Evolutionary conservation across 2,329 filamentous ascomycete genomes (phyloP).

Genomic region (Colletotrichum abscissum): DNA sequence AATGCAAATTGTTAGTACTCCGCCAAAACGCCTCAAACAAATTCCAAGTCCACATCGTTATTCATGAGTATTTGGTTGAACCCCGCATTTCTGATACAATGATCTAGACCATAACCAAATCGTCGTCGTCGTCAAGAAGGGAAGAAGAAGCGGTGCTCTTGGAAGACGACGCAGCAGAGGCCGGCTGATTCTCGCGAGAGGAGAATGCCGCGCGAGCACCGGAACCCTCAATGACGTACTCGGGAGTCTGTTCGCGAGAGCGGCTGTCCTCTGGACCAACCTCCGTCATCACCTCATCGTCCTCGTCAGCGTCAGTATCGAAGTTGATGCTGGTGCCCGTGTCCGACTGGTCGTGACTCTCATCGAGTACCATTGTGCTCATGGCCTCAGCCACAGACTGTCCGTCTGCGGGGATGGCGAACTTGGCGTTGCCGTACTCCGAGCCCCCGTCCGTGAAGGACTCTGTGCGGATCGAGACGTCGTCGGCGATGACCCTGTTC

Average conservation of each 20-base stretch:
- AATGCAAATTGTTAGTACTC: neutral
- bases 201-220: neutral
- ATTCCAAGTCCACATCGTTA: neutral
- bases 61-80: neutral
- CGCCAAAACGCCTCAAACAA: neutral
- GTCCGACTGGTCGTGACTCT: slow-evolving; percentile 11
- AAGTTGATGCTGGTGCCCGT: neutral
- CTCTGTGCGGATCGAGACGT: slow-evolving; percentile 48
- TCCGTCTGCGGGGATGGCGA: slow-evolving; percentile 45
- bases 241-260: slow-evolving; percentile 12
- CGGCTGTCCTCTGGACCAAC: slow-evolving; percentile 24
- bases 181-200: neutral
- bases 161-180: neutral
- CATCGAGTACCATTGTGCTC: slow-evolving; percentile 19
- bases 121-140: slow-evolving; percentile 33
- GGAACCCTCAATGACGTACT: neutral
- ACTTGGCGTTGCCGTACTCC: slow-evolving; percentile 49
- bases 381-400: slow-evolving; percentile 40
- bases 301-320: slow-evolving; percentile 7
- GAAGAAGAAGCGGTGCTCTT: neutral
- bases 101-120: slow-evolving; percentile 27
- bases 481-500: slow-evolving; percentile 47
- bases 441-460: slow-evolving; percentile 45
- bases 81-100: neutral
- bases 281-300: slow-evolving; percentile 29